Conservation (phyloP, 441 rosid species). For the Dalechampia spathulata region DNA sequence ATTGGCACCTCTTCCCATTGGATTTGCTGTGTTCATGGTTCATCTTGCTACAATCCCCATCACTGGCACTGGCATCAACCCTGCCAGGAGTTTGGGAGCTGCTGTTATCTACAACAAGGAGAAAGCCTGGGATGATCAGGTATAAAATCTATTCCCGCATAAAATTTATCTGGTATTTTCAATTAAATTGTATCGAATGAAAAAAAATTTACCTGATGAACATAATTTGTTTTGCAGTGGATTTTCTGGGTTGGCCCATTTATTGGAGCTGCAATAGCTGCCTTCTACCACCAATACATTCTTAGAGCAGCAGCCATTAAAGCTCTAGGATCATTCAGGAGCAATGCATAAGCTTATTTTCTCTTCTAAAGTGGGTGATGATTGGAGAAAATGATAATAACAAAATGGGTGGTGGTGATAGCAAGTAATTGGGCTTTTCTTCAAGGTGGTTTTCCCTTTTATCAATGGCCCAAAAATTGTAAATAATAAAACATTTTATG, state of each 20-base stretch:
- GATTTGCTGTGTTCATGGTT: constrained; percentile 86
- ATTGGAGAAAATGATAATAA: constrained; percentile 7
- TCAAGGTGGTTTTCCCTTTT: background rate
- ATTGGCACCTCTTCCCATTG: constrained; percentile 77
- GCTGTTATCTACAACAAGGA: constrained; percentile 63
- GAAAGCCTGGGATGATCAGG: constrained; percentile 79
- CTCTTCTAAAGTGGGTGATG: background rate
- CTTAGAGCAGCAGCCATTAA: constrained; percentile 28
- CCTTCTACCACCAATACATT: constrained; percentile 25
- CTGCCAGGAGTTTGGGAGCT: constrained; percentile 79
- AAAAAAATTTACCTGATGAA: too few relatives aligned
- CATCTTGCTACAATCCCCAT: constrained; percentile 75
- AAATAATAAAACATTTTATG: constrained; percentile 17
- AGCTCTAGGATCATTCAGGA: constrained; percentile 45
- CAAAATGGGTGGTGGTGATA: constrained; percentile 4
- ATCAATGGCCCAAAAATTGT: constrained; percentile 22
- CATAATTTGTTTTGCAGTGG: too few relatives aligned
- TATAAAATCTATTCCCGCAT: constrained; percentile 10
- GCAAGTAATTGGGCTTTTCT: background rate
- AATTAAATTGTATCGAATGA: too few relatives aligned
- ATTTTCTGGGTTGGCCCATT: constrained; percentile 35
- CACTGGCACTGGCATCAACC: constrained; percentile 78
- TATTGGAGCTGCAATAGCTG: constrained; percentile 25
- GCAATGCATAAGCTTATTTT: constrained; percentile 37
- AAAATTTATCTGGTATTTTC: too few relatives aligned